Conservation (phyloP, 495 filamentous ascomycete species). For the Neurospora pannonica region DNA sequence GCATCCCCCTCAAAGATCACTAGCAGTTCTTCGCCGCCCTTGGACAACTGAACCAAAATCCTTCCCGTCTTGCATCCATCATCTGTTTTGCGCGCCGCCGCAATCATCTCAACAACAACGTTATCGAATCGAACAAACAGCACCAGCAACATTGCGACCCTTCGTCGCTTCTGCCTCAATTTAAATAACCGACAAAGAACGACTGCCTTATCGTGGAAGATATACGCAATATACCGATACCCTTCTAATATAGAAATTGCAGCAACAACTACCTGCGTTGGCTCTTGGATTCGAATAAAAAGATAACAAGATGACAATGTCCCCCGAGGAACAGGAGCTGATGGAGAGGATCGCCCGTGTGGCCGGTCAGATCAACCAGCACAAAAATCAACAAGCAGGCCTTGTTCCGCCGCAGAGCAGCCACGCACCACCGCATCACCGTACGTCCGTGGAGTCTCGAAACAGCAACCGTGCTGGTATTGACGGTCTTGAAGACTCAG, state of each 20-base stretch:
- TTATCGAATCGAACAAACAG: neutral
- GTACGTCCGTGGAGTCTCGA: conserved; percentile 11
- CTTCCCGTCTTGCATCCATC: neutral
- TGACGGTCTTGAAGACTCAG: conserved; percentile 18
- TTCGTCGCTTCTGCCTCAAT: neutral
- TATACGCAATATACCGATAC: neutral
- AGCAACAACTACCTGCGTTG: neutral
- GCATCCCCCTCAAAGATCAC: neutral
- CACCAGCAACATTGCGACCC: neutral
- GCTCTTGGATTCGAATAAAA: conserved; percentile 6
- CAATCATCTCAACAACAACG: neutral
- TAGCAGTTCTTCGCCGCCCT: neutral
- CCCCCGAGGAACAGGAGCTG: conserved; percentile 63
- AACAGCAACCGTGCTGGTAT: neutral
- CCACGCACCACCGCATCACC: conserved; percentile 7
- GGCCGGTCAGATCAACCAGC: conserved; percentile 74
- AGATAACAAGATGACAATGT: conserved; percentile 39
- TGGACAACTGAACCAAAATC: neutral
- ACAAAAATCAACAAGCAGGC: conserved; percentile 54
- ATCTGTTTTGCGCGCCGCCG: neutral
- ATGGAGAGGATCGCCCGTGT: conserved; percentile 67
- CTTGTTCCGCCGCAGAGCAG: conserved; percentile 6
- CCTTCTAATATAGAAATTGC: neutral
- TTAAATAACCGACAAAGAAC: neutral
- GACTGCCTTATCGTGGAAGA: neutral